Percentiles rank a stretch among this genome's conserved stretches.
Evolutionary conservation across 768 basidiomycete genomes (phyloP).

Genomic region (Clitopilus passeckerianus): DNA sequence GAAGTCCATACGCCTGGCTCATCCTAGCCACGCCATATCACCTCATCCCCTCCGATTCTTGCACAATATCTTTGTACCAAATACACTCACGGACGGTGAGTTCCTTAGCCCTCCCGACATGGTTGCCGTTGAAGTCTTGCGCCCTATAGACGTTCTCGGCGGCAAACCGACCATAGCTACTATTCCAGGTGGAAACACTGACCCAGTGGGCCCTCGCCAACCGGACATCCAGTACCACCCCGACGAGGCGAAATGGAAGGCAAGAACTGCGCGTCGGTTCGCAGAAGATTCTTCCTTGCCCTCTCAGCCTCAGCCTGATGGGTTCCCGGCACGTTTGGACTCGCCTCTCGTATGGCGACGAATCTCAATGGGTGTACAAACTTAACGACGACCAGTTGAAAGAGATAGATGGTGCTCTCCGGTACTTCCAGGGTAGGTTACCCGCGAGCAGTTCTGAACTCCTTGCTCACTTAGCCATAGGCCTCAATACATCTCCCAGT

Average conservation of each 20-base stretch:
- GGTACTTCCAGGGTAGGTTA: conserved; percentile 32
- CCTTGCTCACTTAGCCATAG: conserved; percentile 7
- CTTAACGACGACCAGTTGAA: conserved; percentile 26
- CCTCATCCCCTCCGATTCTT: neutral
- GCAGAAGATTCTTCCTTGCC: conserved; percentile 30
- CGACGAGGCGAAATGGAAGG: conserved; percentile 30
- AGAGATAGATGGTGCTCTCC: conserved; percentile 33
- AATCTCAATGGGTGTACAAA: conserved; percentile 38
- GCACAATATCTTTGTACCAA: neutral
- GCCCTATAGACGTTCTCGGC: neutral
- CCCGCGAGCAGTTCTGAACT: neutral
- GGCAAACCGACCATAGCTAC: neutral
- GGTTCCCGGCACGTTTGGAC: conserved; percentile 28
- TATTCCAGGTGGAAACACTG: too few species aligned
- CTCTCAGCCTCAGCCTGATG: conserved; percentile 26
- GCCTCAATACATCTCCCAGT: conserved; percentile 24
- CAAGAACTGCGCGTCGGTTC: conserved; percentile 31
- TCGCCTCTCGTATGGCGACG: conserved; percentile 41
- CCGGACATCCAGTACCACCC: conserved; percentile 42
- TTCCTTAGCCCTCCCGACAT: neutral
- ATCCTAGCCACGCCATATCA: neutral
- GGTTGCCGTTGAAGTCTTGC: neutral
- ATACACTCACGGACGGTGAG: neutral
- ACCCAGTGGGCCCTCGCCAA: conserved; percentile 12
- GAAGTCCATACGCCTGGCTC: neutral